These are phyloP conservation scores for Geoglossum cookeanum DNA, from an alignment of 2,329 filamentous ascomycete genomes.

Conservation along the genomic window DNA sequence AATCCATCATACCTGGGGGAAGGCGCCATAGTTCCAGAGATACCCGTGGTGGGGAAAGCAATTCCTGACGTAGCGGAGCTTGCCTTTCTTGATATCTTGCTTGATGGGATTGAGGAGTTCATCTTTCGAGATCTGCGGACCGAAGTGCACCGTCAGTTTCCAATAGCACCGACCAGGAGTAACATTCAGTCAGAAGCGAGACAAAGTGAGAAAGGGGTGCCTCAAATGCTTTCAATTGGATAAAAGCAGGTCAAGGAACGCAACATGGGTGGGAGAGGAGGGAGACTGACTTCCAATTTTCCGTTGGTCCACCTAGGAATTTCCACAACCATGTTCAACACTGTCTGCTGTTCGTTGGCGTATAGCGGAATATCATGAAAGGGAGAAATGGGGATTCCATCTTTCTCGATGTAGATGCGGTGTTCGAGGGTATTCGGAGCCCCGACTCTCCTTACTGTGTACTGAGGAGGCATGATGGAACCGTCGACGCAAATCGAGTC, in stretches of 20 bases:
- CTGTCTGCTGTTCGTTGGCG: constrained; percentile 85
- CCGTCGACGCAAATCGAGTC: constrained; percentile 5
- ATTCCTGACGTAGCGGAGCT: constrained; percentile 97
- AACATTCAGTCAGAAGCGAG: neutral
- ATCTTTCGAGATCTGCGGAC: constrained; percentile 81
- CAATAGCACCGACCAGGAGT: neutral
- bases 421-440: constrained; percentile 88
- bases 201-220: neutral
- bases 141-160: neutral
- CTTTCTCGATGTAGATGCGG: constrained; percentile 94
- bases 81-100: constrained; percentile 99
- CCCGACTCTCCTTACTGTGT: constrained; percentile 70
- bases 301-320: constrained; percentile 99
- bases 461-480: constrained; percentile 42
- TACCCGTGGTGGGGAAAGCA: constrained; percentile 99
- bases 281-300: constrained; percentile 75
- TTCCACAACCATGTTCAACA: constrained; percentile 99
- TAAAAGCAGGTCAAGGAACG: neutral
- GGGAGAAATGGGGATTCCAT: constrained; percentile 81
- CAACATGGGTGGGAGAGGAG: neutral
- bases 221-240: neutral
- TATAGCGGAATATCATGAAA: constrained; percentile 99
- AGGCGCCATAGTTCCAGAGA: constrained; percentile 99
- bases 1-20: constrained; percentile 59
- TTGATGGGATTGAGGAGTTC: constrained; percentile 97